A percentile compares a stretch with the other conserved stretches of the same genome.
phyloP scores from a whole-genome alignment of 1,139 yeast genomes.

The Diutina scorzettiae region DNA sequence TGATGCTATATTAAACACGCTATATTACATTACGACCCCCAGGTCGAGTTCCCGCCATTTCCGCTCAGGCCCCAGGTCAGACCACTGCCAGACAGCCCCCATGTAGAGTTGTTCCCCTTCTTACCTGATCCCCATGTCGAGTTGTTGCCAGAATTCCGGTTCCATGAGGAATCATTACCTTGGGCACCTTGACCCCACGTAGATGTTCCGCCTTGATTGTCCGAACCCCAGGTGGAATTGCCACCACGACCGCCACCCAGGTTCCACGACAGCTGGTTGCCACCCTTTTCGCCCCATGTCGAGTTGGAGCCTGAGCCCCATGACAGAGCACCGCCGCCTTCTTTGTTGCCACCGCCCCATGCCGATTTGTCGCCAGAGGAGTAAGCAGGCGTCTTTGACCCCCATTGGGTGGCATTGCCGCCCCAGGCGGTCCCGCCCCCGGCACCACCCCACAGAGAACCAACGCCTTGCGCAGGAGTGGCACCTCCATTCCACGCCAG shows the following conservation, averaged over 20 bases:
- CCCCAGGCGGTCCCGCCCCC: constrained; percentile 25
- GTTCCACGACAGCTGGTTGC: constrained; percentile 21
- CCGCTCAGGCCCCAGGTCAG: constrained; percentile 26
- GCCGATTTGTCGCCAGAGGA: constrained; percentile 18
- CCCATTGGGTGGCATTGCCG: constrained; percentile 13
- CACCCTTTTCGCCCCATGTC: constrained; percentile 20
- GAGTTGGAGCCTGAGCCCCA: constrained; percentile 12
- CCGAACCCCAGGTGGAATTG: constrained; percentile 13
- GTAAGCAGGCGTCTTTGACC: constrained; percentile 8
- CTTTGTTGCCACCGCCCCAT: constrained; percentile 20
- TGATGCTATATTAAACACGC: constrained; percentile 30
- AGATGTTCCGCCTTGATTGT: constrained; percentile 12
- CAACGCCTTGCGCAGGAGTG: constrained; percentile 23
- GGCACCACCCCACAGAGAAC: constrained; percentile 13
- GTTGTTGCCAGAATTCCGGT: background rate
- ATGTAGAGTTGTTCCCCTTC: constrained; percentile 24
- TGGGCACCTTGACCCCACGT: constrained; percentile 17
- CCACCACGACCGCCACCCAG: constrained; percentile 11
- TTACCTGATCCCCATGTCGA: constrained; percentile 7
- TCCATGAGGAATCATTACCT: constrained; percentile 34
- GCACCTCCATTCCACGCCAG: constrained; percentile 23
- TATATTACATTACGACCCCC: constrained; percentile 23
- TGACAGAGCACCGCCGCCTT: constrained; percentile 8
- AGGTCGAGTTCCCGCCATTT: constrained; percentile 11
- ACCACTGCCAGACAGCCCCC: constrained; percentile 19